A percentile compares a stretch with the other conserved stretches of the same genome.
Evolutionary conservation across 306 rosid genomes (phyloP).

Genomic region (Glycyrrhiza uralensis): DNA sequence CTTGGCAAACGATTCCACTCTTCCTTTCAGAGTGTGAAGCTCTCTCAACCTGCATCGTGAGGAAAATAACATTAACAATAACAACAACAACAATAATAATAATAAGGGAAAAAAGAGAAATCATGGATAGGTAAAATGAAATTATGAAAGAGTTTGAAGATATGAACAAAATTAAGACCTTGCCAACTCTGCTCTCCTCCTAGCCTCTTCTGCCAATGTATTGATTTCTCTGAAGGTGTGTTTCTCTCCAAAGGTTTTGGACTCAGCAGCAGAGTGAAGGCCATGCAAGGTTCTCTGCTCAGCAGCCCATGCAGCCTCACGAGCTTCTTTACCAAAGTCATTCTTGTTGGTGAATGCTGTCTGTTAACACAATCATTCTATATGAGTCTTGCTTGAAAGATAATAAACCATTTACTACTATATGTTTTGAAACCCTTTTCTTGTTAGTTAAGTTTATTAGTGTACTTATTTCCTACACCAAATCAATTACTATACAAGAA

Average conservation of each 20-base stretch:
- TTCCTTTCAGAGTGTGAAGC: conserved; percentile 77
- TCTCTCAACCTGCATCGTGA: conserved; percentile 63
- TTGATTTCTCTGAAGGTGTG: conserved; percentile 55
- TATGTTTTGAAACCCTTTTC: not conserved
- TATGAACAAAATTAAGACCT: conserved; percentile 48
- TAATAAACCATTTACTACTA: not conserved
- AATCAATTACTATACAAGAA: too few relatives aligned
- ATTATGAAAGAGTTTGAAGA: conserved; percentile 3
- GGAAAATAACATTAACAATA: not conserved
- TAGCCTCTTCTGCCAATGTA: conserved; percentile 76
- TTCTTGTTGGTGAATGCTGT: conserved; percentile 69
- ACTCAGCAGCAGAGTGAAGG: conserved; percentile 38
- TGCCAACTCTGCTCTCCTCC: conserved; percentile 69
- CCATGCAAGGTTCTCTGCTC: conserved; percentile 75
- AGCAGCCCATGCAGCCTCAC: conserved; percentile 71
- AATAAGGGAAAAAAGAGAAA: not conserved
- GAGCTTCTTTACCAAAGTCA: conserved; percentile 68
- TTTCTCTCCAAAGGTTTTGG: conserved; percentile 44
- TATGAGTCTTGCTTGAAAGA: not conserved
- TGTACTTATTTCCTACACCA: not conserved
- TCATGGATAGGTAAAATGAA: not conserved
- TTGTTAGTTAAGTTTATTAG: not conserved
- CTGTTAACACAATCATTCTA: conserved; percentile 33
- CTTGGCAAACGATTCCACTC: conserved; percentile 66
- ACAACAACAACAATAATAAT: too few relatives aligned